Evolutionary conservation across 2,329 filamentous ascomycete species (phyloP), one percentile per base, ranked within the genome.

Genomic region (Furcasterigmium furcatum): DNA sequence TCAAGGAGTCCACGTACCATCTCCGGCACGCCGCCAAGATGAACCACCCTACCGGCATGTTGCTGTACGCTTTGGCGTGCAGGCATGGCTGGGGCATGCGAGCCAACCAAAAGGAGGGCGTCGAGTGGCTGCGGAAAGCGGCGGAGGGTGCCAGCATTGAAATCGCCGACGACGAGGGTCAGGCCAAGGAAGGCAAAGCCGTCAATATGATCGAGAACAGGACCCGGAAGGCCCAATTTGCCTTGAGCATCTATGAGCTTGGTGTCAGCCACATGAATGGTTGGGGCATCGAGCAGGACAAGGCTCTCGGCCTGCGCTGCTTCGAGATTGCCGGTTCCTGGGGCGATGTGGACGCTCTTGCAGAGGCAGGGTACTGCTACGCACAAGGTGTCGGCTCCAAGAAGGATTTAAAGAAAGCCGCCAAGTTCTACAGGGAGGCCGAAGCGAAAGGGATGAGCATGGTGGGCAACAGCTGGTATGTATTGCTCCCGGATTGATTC

Each of bases 41-140:
- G 46, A 88, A 90, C 39, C 81, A 95, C 47, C 88, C 94, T 1
- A 96, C 92, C 0, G 94, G 87, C 19, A 99, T 99, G 94, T 80
- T 99, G 12, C 76, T 97, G 25, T 99, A 96, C 64, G 94, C 92
- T 5, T 77, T 99, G 29, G 94, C 94, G 10, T 97, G 92, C 61
- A 82, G 94, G 41, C 94, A 99, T 61, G 94, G 94, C 41, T 99
- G 94, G 94, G 94, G 94, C 16, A 96, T 97, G 89, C 85, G 91
- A 9, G 81, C 90, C 8, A 96, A 96, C 63, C 90, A 90, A 59
- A 79, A 79, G 40, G 94, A 99, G 66, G 94, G 90, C 8, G 88
- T 97, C 1, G 80, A 86, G 56, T 99, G 94, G 94, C 72, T 99
- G 46, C 84, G 90, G 38, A 94, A 91, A 62, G 94, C 94, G 4